These are phyloP conservation scores for Iris pallida DNA, from an alignment of 116 monocot species.

Conservation along the genomic window DNA sequence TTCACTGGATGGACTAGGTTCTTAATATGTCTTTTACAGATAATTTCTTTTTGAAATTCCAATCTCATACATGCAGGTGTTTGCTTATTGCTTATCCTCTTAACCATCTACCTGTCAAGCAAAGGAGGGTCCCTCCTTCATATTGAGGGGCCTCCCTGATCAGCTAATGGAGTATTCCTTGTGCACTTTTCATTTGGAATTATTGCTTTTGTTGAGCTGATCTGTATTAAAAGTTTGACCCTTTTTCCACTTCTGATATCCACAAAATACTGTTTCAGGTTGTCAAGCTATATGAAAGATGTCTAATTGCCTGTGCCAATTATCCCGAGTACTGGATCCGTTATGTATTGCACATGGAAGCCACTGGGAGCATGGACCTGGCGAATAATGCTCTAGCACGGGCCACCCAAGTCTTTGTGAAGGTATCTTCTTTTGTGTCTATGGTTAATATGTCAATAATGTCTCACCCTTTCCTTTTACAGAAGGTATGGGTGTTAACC, in stretches of 20 bases:
- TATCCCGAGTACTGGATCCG: slow-evolving; percentile 97
- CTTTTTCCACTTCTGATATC: background rate
- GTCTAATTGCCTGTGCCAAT: slow-evolving; percentile 96
- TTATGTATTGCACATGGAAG: slow-evolving; percentile 91
- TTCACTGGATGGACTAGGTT: slow-evolving; percentile 79
- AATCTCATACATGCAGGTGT: slow-evolving; percentile 99
- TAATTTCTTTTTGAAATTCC: slow-evolving; percentile 53
- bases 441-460: slow-evolving; percentile 38
- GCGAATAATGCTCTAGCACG: slow-evolving; percentile 97
- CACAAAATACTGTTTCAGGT: slow-evolving; percentile 54
- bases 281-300: slow-evolving; percentile 96
- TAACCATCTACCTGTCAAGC: slow-evolving; percentile 82
- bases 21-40: slow-evolving; percentile 21
- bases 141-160: slow-evolving; percentile 86
- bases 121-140: slow-evolving; percentile 63
- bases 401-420: slow-evolving; percentile 98
- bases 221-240: slow-evolving; percentile 15
- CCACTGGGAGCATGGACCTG: slow-evolving; percentile 88
- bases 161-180: slow-evolving; percentile 89
- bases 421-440: slow-evolving; percentile 63
- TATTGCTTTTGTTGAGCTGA: slow-evolving; percentile 15
- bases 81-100: slow-evolving; percentile 84
- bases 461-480: no score
- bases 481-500: no score
- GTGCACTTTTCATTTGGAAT: slow-evolving; percentile 65